Evolutionary conservation across 2,329 filamentous ascomycete species (phyloP), one percentile per base, ranked within the genome.

Genomic region (Dryadomyces quercus-mongolicae): DNA sequence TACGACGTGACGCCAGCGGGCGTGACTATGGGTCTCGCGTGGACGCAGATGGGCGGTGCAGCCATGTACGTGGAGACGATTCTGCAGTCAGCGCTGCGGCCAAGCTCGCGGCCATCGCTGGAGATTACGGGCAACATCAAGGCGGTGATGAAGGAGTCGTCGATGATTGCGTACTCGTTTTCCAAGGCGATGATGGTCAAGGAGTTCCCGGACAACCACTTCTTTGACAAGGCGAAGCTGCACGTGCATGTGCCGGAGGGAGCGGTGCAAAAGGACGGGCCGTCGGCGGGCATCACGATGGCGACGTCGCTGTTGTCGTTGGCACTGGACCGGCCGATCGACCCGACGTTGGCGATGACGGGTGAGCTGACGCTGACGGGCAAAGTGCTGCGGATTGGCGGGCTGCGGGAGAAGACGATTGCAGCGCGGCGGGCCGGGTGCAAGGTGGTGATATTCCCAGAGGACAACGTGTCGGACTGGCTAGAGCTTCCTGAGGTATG

Each of bases 61-160:
- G 93, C 93, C 52, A 84, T 98, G 67, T 98, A 98, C 69, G 88
- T 98, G 55, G 93, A 98, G 71, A 94, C 91, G 1, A 97, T 98
- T 58, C 74, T 98, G 52, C 91, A 98, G 67, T 86, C 84, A 57
- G 82, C 87, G 0, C 78, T 97, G 49, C 82, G 82, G 12, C 77
- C 84, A 31, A 78, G 78, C 55, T 92, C 88, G 25, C 79, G 85
- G 18, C 86, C 92, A 7, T 81, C 86, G 18, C 75, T 98, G 46
- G 88, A 95, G 65, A 90, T 91, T 57, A 98, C 93, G 0, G 93
- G 93, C 56, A 97, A 97, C 66, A 77, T 98, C 50, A 93, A 95
- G 73, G 81, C 82, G 16, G 93, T 98, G 43, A 98, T 98, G 94
- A 97, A 96, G 71, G 93, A 98, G 71, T 96, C 91, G 2, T 93